These are phyloP conservation scores for Mucor saturninus DNA, from an alignment of 371 early-diverging fungal species.

Conservation along the genomic window DNA sequence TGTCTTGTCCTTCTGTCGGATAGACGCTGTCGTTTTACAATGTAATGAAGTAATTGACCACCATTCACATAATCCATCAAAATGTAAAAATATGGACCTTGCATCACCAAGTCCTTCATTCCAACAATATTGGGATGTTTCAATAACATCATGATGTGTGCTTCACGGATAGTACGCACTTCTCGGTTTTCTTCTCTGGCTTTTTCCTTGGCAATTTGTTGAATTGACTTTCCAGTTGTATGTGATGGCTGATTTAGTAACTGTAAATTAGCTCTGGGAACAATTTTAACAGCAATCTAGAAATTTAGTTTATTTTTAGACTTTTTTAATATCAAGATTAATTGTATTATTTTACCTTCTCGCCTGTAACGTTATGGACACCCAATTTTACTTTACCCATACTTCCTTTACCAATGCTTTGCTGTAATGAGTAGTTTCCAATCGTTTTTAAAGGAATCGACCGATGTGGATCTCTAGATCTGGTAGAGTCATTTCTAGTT, in stretches of 20 bases:
- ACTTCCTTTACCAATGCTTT: slow-evolving; percentile 50
- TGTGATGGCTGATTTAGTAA: slow-evolving; percentile 24
- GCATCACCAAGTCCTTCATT: slow-evolving; percentile 83
- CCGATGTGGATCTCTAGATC: slow-evolving; percentile 13
- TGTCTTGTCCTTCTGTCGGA: slow-evolving; percentile 88
- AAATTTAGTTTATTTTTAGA: slow-evolving; percentile 16
- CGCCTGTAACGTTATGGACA: slow-evolving; percentile 50
- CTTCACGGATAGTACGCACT: slow-evolving; percentile 88
- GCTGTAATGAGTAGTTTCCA: slow-evolving; percentile 45
- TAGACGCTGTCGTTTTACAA: slow-evolving; percentile 87
- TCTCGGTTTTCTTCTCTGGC: slow-evolving; percentile 77
- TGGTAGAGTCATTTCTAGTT: neutral
- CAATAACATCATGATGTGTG: slow-evolving; percentile 90
- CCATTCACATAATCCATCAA: slow-evolving; percentile 94
- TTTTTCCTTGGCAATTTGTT: slow-evolving; percentile 48
- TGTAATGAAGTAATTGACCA: slow-evolving; percentile 87
- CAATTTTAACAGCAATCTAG: slow-evolving; percentile 55
- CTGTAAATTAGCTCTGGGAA: slow-evolving; percentile 46
- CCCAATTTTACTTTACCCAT: slow-evolving; percentile 56
- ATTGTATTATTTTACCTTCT: slow-evolving; percentile 36
- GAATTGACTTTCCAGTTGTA: slow-evolving; percentile 27
- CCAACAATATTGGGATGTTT: slow-evolving; percentile 89
- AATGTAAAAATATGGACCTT: slow-evolving; percentile 85
- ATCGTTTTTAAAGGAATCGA: slow-evolving; percentile 32
- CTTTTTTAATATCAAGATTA: slow-evolving; percentile 3